These are phyloP conservation scores for Rhizopus sp. DNA, from an alignment of 371 early-diverging fungal genomes.

Conservation along the genomic window DNA sequence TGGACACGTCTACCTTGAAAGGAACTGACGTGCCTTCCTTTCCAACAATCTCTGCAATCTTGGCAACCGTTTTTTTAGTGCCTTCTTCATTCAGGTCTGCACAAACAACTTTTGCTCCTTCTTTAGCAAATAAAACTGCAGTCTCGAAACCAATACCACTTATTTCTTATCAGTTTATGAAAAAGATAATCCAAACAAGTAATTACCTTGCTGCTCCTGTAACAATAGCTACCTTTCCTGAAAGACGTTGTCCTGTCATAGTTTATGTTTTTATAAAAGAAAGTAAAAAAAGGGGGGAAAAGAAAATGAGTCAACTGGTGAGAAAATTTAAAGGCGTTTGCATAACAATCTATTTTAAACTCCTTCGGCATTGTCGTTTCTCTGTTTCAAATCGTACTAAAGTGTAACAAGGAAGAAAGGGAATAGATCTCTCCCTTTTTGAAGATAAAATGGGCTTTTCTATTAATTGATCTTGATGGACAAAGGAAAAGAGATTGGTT, in stretches of 20 bases:
- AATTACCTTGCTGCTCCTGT: slow-evolving; percentile 82
- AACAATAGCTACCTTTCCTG: slow-evolving; percentile 80
- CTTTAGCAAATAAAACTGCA: slow-evolving; percentile 74
- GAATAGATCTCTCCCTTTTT: no score
- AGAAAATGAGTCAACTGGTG: no score
- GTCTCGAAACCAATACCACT: slow-evolving; percentile 88
- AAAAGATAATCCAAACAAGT: neutral
- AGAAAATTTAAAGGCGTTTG: no score
- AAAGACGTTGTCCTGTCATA: slow-evolving; percentile 33
- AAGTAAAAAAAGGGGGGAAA: no score
- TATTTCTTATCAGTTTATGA: neutral
- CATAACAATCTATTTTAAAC: no score
- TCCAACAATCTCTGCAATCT: slow-evolving; percentile 45
- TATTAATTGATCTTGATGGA: no score
- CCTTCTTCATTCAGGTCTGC: slow-evolving; percentile 76
- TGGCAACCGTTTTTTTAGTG: slow-evolving; percentile 48
- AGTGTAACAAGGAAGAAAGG: no score
- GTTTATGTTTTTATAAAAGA: no score
- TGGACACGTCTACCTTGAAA: slow-evolving; percentile 69
- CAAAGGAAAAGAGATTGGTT: no score
- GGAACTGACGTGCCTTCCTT: slow-evolving; percentile 40
- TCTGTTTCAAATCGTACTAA: no score
- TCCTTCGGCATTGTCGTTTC: no score
- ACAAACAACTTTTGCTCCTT: slow-evolving; percentile 82
- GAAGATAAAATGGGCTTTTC: no score